Conservation (phyloP, 768 basidiomycete species). For the Tephrocybe sp. region DNA sequence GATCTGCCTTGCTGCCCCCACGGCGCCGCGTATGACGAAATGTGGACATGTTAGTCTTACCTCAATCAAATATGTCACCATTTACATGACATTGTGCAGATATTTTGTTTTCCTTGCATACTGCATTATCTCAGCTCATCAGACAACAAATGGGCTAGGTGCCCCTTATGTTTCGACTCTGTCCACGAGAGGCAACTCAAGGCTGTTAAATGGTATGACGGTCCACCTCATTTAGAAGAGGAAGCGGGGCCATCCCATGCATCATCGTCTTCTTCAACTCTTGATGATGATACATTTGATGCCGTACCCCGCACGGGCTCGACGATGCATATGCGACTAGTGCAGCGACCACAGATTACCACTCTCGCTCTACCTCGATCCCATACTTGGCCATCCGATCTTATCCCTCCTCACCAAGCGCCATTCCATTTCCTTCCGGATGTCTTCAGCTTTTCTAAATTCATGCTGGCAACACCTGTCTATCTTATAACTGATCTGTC, state of each 20-base stretch:
- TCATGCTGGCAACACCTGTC: slow-evolving; percentile 93
- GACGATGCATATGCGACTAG: slow-evolving; percentile 78
- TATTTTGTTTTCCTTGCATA: slow-evolving; percentile 94
- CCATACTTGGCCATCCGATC: slow-evolving; percentile 89
- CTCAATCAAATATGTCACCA: slow-evolving; percentile 2
- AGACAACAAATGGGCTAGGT: slow-evolving; percentile 88
- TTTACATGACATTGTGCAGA: slow-evolving; percentile 41
- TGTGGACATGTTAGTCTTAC: slow-evolving; percentile 87
- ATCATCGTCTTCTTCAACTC: slow-evolving; percentile 49
- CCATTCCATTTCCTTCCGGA: slow-evolving; percentile 97
- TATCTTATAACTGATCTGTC: slow-evolving; percentile 78
- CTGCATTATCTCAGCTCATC: slow-evolving; percentile 86
- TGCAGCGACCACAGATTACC: slow-evolving; percentile 92
- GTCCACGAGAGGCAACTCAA: slow-evolving; percentile 90
- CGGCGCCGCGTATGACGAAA: slow-evolving; percentile 92
- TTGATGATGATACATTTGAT: slow-evolving; percentile 33
- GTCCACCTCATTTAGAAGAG: slow-evolving; percentile 33
- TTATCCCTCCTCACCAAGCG: slow-evolving; percentile 87
- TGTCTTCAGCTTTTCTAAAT: slow-evolving; percentile 82
- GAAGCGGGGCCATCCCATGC: slow-evolving; percentile 30
- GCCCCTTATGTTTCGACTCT: slow-evolving; percentile 96
- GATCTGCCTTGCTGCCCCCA: slow-evolving; percentile 91
- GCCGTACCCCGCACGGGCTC: slow-evolving; percentile 53
- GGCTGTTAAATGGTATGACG: slow-evolving; percentile 88
- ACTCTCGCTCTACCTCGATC: slow-evolving; percentile 94